These are phyloP conservation scores for Stellera chamaejasme DNA, from an alignment of 345 rosid species.

Conservation along the genomic window DNA sequence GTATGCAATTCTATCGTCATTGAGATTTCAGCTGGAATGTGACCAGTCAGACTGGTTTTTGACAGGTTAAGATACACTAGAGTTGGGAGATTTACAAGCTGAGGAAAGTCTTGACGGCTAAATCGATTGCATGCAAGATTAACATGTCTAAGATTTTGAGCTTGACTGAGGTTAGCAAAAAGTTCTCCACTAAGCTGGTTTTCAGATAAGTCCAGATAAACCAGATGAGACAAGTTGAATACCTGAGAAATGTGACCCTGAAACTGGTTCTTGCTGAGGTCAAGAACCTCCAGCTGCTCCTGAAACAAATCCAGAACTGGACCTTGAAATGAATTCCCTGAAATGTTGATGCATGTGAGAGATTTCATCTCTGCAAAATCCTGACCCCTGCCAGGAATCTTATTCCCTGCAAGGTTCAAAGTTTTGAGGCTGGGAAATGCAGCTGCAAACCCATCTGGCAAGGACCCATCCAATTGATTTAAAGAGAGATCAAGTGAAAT, in stretches of 20 bases:
- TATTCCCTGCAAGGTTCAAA: constrained; percentile 63
- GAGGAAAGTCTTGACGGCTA: constrained; percentile 46
- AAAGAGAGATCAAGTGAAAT: constrained; percentile 56
- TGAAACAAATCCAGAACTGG: constrained; percentile 41
- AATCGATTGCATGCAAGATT: constrained; percentile 81
- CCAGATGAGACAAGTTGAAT: constrained; percentile 52
- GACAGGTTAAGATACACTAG: constrained; percentile 83
- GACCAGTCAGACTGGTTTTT: constrained; percentile 49
- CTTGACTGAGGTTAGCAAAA: constrained; percentile 33
- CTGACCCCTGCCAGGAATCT: constrained; percentile 42
- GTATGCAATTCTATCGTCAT: constrained; percentile 38
- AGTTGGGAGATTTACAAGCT: constrained; percentile 29
- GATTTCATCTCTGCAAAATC: constrained; percentile 52
- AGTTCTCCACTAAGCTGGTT: constrained; percentile 77
- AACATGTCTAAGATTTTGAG: constrained; percentile 56
- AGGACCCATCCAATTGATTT: constrained; percentile 58
- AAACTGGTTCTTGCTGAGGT: constrained; percentile 74
- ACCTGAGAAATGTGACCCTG: constrained; percentile 82
- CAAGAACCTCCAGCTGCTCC: constrained; percentile 44
- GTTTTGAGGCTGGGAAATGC: constrained; percentile 65
- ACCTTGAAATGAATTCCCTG: constrained; percentile 64
- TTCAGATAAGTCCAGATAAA: constrained; percentile 77
- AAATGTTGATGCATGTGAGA: constrained; percentile 52
- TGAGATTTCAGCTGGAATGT: constrained; percentile 48
- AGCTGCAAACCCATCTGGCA: constrained; percentile 67